Evolutionary conservation across 2,329 filamentous ascomycete genomes (phyloP).

Genomic region (Raffaelea arxii): DNA sequence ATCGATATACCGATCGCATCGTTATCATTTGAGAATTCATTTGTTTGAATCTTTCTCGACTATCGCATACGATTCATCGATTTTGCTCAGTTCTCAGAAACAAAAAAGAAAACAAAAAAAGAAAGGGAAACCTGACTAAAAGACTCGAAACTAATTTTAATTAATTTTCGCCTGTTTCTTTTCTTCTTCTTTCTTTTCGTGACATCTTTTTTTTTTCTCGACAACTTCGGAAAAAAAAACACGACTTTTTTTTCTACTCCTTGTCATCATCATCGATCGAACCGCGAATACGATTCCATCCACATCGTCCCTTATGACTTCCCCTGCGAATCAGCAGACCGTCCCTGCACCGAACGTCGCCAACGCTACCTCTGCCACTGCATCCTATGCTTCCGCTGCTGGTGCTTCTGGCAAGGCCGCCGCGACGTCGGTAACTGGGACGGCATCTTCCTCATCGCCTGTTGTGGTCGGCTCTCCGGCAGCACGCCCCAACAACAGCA

Average conservation of each 20-base stretch:
- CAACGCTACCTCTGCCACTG: constrained; percentile 41
- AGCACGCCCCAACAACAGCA: constrained; percentile 41
- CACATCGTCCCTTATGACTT: constrained; percentile 44
- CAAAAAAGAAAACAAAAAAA: no score
- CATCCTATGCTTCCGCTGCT: constrained; percentile 60
- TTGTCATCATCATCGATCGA: neutral
- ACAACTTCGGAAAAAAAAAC: neutral
- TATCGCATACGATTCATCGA: no score
- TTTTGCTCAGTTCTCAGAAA: no score
- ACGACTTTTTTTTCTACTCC: constrained; percentile 1
- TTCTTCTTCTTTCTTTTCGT: constrained; percentile 1
- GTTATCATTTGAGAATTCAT: no score
- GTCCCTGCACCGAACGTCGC: constrained; percentile 48
- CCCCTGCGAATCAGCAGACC: constrained; percentile 45
- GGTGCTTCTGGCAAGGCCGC: constrained; percentile 53
- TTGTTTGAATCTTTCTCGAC: no score
- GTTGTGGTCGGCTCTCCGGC: constrained; percentile 46
- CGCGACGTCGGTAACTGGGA: constrained; percentile 50
- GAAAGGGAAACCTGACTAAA: no score
- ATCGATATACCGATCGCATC: no score
- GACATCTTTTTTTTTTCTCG: neutral
- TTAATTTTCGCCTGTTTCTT: neutral
- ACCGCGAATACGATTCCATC: neutral
- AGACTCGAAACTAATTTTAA: no score
- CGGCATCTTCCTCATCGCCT: constrained; percentile 45